Conservation (phyloP, 2,329 filamentous ascomycete genomes). For the Nothomitra cinnamomea region DNA sequence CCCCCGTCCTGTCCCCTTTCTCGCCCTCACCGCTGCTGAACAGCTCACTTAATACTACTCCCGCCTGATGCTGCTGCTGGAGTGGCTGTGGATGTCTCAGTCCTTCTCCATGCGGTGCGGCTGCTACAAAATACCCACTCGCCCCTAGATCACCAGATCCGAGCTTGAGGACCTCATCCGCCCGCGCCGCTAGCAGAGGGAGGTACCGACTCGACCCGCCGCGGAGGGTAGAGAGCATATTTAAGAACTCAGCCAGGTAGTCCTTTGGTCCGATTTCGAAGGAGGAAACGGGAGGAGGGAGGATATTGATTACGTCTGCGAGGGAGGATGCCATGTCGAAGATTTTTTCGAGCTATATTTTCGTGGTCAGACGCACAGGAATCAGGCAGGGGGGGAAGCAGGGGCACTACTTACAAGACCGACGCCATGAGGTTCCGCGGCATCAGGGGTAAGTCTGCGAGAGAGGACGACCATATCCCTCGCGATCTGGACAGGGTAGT, state of each 20-base stretch:
- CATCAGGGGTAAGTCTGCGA: slow-evolving; percentile 51
- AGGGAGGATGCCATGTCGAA: slow-evolving; percentile 60
- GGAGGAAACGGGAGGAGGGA: slow-evolving; percentile 35
- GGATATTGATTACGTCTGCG: slow-evolving; percentile 51
- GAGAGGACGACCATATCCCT: slow-evolving; percentile 48
- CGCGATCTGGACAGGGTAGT: slow-evolving; percentile 44
- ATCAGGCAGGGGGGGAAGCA: neutral
- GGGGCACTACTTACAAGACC: slow-evolving; percentile 38
- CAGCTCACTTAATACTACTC: no score
- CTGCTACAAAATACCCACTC: neutral
- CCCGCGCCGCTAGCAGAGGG: slow-evolving; percentile 58
- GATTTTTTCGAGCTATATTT: slow-evolving; percentile 53
- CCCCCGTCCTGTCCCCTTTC: no score
- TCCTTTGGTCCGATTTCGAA: slow-evolving; percentile 54
- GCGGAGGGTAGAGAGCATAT: slow-evolving; percentile 52
- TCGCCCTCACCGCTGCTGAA: no score
- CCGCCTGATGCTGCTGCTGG: no score
- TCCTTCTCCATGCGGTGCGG: neutral
- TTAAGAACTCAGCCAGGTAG: slow-evolving; percentile 52
- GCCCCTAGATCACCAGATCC: neutral
- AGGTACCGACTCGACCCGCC: slow-evolving; percentile 61
- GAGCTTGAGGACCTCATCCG: neutral
- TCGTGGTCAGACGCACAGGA: neutral
- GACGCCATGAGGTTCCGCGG: slow-evolving; percentile 58
- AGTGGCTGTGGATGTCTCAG: no score